Base-by-base conservation (phyloP, 176 grass and related monocot genomes). In the Musa schizocarpa region DNA sequence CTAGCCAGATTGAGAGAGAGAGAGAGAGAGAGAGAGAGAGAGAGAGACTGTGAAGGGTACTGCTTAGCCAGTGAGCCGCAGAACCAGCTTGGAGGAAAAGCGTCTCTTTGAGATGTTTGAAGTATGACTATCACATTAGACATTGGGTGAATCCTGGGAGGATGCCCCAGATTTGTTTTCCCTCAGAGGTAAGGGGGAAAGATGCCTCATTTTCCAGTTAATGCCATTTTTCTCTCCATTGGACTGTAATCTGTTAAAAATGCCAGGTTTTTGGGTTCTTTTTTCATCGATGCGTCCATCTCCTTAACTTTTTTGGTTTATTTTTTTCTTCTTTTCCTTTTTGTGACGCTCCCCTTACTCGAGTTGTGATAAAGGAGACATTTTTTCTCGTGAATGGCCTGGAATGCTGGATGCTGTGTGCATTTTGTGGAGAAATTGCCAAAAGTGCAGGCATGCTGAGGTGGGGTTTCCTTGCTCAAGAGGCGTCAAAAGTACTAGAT, bases 101-200 rank as follows among this genome's bases (percentile, higher is more conserved):
- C 12, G 2, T 34, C 26, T 34, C 2, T 22, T 43, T 8, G 34
- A 43, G 4, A 43, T 16, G 26, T 12, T 68, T 13, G 17, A 68
- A 34, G 27, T 34, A 52, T 5, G 43, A 13, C 17, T 51, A 16
- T 21, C 51, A 2, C 23, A n/a, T 4, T 48, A 51, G 68, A 17
- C 52, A 70, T 70, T 21, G 50, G 68, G 43, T 14, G 43, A 70
- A 51, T 70, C 68, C 51, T 21, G 68, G 63, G 48, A 70, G 48
- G 48, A 70, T n/a, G 68, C 68, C 11, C 19, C 43, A 70, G 68
- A 70, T 70, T 70, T 52, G 68, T 52, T 48, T 25, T 70, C 43
- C 19, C 14, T 50, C 48, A n/a, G 11, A 70, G 68, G 68, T 70
- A 21, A 70, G 48, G 48, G 17, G 19, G 43, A 51, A 70, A 70